Base-by-base conservation (phyloP, 169 alveolate genomes). In the Babesia bigemina region DNA sequence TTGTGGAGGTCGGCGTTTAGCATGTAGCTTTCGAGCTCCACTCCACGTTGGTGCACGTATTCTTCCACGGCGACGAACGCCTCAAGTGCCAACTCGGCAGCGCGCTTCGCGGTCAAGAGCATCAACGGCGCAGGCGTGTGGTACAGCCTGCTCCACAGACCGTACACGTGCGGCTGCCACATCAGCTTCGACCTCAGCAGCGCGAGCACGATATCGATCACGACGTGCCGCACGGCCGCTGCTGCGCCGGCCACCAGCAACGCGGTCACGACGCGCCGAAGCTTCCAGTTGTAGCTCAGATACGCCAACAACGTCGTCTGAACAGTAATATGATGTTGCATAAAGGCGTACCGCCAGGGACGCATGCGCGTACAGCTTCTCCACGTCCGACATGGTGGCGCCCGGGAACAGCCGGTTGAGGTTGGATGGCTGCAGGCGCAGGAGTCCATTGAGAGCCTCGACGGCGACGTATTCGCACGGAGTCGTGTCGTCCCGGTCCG, bases 151-250 rank as follows among this genome's bases (percentile, higher is more conserved):
- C 85, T 65, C 90, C 90, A 83, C 29, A 65, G 59, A 10, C 66
- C 48, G 72, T 83, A 83, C 16, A 75, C 67, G 19, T 59, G 48
- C 33, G 81, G 90, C 33, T 69, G 56, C 90, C 90, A 83, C 33
- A 83, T 26, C 19, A 66, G 10, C 42, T 52, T 71, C 28, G 79
- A 17, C 29, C 85, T 45, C 55, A 81, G 53, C 19, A 72, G 21
- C 2, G 63, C 45, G 19, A 74, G 49, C 19, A 81, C 33, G 17
- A 81, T 24, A 60, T 71, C 88, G 47, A 81, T 28, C 12, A 81
- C 55, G 33, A 81, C 28, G 33, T 55, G 75, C 45, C 49, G 74
- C 17, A 70, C 28, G 22, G 69, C 55, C n/a, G 65, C 57, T 36
- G 72, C 60, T 2, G 48, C 21, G 29, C 72, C 61, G 17, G 72